Percentiles rank a stretch among this genome's conserved stretches.
These are phyloP conservation scores for Candida qinlingensis DNA, from an alignment of 805 yeast genomes.

Conservation along the genomic window DNA sequence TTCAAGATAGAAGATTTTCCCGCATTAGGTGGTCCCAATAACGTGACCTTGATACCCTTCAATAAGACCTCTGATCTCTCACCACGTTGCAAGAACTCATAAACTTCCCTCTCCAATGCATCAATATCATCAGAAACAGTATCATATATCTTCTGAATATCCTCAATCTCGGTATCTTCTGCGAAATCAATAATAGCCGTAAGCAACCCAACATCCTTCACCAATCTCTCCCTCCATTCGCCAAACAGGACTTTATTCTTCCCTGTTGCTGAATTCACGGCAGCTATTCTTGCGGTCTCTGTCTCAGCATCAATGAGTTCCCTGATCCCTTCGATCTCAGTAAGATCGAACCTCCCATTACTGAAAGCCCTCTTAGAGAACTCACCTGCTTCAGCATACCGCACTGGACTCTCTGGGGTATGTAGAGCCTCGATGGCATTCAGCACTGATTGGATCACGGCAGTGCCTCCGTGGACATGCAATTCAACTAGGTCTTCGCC, in stretches of 20 bases:
- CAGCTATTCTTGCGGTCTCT: slow-evolving; percentile 75
- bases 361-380: slow-evolving; percentile 83
- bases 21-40: slow-evolving; percentile 93
- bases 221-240: slow-evolving; percentile 62
- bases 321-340: slow-evolving; percentile 86
- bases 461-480: slow-evolving; percentile 93
- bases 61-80: slow-evolving; percentile 57
- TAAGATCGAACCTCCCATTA: slow-evolving; percentile 77
- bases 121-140: slow-evolving; percentile 42
- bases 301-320: slow-evolving; percentile 93
- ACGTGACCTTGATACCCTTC: slow-evolving; percentile 65
- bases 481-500: slow-evolving; percentile 89
- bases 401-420: slow-evolving; percentile 39
- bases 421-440: slow-evolving; percentile 54
- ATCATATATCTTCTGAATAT: slow-evolving; percentile 47
- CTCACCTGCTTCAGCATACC: slow-evolving; percentile 93
- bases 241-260: slow-evolving; percentile 47
- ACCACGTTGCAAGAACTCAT: slow-evolving; percentile 36
- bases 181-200: slow-evolving; percentile 93
- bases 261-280: slow-evolving; percentile 71
- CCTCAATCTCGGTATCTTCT: slow-evolving; percentile 83
- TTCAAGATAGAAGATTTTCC: slow-evolving; percentile 90
- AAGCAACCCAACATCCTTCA: slow-evolving; percentile 63
- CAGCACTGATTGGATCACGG: slow-evolving; percentile 68
- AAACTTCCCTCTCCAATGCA: slow-evolving; percentile 40